Conservation (phyloP, 108 stramenopile genomes). For the Cyclostephanos invisitatus region DNA sequence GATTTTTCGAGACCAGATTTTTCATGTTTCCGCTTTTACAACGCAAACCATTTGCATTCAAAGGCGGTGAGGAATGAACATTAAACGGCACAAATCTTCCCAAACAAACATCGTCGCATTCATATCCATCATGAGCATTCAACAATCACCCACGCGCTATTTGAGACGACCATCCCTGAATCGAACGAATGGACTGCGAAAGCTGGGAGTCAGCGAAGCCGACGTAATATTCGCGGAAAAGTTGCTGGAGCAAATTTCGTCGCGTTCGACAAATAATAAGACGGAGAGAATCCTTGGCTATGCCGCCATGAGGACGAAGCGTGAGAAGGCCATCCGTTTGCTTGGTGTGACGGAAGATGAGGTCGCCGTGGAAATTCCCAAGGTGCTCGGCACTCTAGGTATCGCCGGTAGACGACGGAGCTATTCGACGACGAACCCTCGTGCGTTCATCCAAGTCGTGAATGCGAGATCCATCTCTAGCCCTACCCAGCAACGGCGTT, state of each 20-base stretch:
- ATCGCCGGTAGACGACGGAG: slow-evolving; percentile 24
- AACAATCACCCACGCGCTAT: not conserved
- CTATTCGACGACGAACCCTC: not conserved
- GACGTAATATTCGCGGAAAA: slow-evolving; percentile 38
- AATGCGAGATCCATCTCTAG: not conserved
- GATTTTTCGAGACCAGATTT: too few relatives aligned
- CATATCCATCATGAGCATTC: not conserved
- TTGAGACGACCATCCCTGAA: not conserved
- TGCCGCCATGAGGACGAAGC: slow-evolving; percentile 12
- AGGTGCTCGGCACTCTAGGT: slow-evolving; percentile 38
- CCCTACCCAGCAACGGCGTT: not conserved
- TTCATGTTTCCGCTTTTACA: too few relatives aligned
- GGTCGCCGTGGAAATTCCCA: slow-evolving; percentile 41
- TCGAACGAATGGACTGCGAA: slow-evolving; percentile 37
- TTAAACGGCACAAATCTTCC: not conserved
- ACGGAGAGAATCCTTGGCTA: slow-evolving; percentile 39
- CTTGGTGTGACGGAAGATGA: slow-evolving; percentile 42
- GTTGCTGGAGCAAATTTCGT: slow-evolving; percentile 36
- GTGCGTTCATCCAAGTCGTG: not conserved
- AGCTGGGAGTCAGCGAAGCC: slow-evolving; percentile 43
- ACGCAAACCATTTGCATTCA: too few relatives aligned
- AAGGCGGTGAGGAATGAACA: not conserved
- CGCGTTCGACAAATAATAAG: slow-evolving; percentile 26
- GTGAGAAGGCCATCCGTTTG: slow-evolving; percentile 40
- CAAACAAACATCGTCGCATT: not conserved